phyloP scores from a whole-genome alignment of 768 basidiomycete species.

The Tylopilus balloui region DNA sequence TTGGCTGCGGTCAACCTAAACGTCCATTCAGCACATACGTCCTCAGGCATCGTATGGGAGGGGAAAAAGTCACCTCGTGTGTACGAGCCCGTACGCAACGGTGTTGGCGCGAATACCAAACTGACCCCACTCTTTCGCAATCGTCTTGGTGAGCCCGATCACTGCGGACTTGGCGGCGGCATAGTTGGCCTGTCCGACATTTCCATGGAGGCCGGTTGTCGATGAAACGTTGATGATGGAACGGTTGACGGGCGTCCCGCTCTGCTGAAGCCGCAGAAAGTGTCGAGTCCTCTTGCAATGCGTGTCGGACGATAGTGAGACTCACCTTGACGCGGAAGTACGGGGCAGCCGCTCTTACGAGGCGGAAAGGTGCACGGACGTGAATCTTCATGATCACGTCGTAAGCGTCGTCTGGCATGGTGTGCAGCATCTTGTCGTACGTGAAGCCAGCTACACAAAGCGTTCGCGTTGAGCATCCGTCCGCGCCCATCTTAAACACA shows the following conservation, averaged over 20 bases:
- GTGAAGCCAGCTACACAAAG: constrained; percentile 59
- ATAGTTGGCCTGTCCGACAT: constrained; percentile 83
- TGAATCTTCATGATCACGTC: constrained; percentile 83
- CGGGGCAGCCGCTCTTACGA: constrained; percentile 79
- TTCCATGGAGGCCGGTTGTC: constrained; percentile 78
- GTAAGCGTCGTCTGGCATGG: constrained; percentile 76
- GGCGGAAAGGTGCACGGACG: constrained; percentile 80
- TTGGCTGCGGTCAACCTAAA: constrained; percentile 74
- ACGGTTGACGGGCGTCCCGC: constrained; percentile 57
- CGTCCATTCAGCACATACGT: constrained; percentile 1
- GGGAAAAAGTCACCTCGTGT: constrained; percentile 52
- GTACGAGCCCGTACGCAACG: constrained; percentile 71
- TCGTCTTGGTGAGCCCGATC: constrained; percentile 77
- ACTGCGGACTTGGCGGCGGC: constrained; percentile 77
- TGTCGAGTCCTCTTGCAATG: neutral
- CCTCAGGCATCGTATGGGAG: neutral
- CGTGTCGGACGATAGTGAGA: neutral
- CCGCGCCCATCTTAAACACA: neutral
- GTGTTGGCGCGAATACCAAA: constrained; percentile 83
- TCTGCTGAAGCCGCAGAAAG: constrained; percentile 30
- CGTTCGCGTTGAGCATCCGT: neutral
- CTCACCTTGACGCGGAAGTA: constrained; percentile 73
- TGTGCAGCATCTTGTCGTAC: constrained; percentile 85
- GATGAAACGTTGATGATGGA: constrained; percentile 82
- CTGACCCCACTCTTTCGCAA: constrained; percentile 83